phyloP scores from a whole-genome alignment of 1,284 basidiomycete genomes.

The Ceratobasidium sp. region DNA sequence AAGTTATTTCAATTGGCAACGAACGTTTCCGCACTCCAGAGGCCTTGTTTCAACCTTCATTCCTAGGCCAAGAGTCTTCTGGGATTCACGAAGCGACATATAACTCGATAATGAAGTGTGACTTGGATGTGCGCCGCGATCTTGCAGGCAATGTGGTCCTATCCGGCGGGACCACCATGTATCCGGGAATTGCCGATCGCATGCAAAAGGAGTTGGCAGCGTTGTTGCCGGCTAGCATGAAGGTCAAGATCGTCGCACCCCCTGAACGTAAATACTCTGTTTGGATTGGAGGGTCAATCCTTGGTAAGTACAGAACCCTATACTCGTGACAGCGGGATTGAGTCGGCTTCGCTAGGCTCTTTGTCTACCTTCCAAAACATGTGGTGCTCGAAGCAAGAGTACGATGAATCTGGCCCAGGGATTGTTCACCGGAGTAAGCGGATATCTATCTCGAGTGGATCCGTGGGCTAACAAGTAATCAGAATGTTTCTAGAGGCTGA shows the following conservation, averaged over 20 bases:
- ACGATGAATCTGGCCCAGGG: slow-evolving; percentile 85
- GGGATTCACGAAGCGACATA: slow-evolving; percentile 98
- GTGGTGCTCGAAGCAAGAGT: slow-evolving; percentile 92
- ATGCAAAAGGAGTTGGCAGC: slow-evolving; percentile 98
- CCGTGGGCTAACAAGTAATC: too few species aligned
- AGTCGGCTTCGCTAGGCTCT: slow-evolving; percentile 60
- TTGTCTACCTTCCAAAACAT: slow-evolving; percentile 95
- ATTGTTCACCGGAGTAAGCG: slow-evolving; percentile 78
- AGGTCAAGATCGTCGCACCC: slow-evolving; percentile 57
- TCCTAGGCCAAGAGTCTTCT: slow-evolving; percentile 90
- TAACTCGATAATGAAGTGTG: slow-evolving; percentile 86
- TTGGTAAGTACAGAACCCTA: not conserved
- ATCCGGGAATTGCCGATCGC: slow-evolving; percentile 95
- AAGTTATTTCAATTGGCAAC: slow-evolving; percentile 90
- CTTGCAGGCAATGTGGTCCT: slow-evolving; percentile 94
- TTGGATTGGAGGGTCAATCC: slow-evolving; percentile 62
- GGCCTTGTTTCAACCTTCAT: slow-evolving; percentile 94
- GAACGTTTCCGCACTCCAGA: slow-evolving; percentile 88
- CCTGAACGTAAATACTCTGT: slow-evolving; percentile 89
- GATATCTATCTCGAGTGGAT: too few species aligned
- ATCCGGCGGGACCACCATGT: slow-evolving; percentile 97
- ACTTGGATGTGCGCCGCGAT: slow-evolving; percentile 84
- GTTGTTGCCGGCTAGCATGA: slow-evolving; percentile 85
- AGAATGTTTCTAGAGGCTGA: too few species aligned
- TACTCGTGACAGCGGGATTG: not conserved